phyloP scores from a whole-genome alignment of 306 rosid species.

The Vigna hirtella region DNA sequence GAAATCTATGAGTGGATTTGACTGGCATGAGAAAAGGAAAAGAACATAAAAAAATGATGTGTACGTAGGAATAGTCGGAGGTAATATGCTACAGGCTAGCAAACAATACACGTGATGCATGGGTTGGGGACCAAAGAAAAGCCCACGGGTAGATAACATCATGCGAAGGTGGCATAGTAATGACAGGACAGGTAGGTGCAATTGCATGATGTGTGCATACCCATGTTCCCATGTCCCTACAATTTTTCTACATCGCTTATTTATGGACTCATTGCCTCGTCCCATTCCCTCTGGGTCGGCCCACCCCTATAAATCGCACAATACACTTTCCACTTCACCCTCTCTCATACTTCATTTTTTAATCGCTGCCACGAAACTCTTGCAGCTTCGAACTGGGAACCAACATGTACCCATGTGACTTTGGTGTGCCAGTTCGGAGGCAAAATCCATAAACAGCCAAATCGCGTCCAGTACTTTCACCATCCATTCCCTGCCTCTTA shows the following conservation, averaged over 20 bases:
- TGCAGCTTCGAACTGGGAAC: conserved; percentile 41
- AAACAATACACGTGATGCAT: conserved; percentile 37
- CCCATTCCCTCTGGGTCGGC: conserved; percentile 23
- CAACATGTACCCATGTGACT: conserved; percentile 59
- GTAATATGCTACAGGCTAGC: neutral
- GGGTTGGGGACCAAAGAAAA: conserved; percentile 48
- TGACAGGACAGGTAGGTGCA: conserved; percentile 37
- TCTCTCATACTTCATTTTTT: neutral
- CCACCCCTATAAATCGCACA: conserved; percentile 15
- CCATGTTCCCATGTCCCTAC: conserved; percentile 41
- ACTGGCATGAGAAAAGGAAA: neutral
- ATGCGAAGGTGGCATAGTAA: conserved; percentile 39
- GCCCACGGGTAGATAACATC: conserved; percentile 46
- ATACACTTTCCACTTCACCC: neutral
- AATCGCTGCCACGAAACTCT: neutral
- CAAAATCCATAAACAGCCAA: conserved; percentile 23
- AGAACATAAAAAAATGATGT: neutral
- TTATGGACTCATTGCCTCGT: conserved; percentile 13
- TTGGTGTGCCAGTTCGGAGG: conserved; percentile 12
- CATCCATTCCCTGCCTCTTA: neutral
- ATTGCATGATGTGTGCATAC: conserved; percentile 50
- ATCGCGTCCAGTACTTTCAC: neutral
- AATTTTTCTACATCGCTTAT: neutral
- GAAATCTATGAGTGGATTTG: neutral
- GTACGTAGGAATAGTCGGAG: neutral